Evolutionary conservation across 129 eudicot species (phyloP).

Genomic region (Ambrosia artemisiifolia): DNA sequence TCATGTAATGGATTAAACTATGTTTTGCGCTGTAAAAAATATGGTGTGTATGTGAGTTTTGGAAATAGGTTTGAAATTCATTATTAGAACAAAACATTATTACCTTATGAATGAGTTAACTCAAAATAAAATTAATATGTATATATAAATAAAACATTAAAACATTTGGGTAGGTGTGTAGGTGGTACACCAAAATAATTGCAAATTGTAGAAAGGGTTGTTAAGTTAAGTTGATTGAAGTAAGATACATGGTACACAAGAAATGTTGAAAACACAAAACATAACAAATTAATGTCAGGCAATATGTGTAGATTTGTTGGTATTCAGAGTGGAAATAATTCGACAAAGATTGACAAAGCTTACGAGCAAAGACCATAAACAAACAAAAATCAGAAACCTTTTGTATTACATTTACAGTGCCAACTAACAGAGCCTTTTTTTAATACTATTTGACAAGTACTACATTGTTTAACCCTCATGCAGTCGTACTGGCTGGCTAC

Average conservation of each 20-base stretch:
- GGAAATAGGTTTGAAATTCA: no score
- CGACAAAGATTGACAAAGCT: slow-evolving; percentile 18
- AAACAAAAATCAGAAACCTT: slow-evolving; percentile 38
- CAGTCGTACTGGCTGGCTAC: slow-evolving; percentile 6
- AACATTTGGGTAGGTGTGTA: slow-evolving; percentile 10
- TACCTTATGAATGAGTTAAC: no score
- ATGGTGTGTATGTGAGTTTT: no score
- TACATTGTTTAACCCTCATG: slow-evolving; percentile 13
- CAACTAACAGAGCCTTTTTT: slow-evolving; percentile 25
- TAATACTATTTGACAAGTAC: slow-evolving; percentile 25
- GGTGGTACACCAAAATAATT: slow-evolving; percentile 24
- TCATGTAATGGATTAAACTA: no score
- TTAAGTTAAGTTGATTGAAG: slow-evolving; percentile 26
- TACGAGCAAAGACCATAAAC: slow-evolving; percentile 29
- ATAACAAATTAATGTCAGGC: slow-evolving; percentile 18
- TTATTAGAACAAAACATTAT: no score
- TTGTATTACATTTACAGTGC: slow-evolving; percentile 37
- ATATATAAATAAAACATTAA: background rate
- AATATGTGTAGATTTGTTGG: slow-evolving; percentile 14
- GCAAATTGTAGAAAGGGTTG: background rate
- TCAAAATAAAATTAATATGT: background rate
- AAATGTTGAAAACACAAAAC: slow-evolving; percentile 20
- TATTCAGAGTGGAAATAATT: slow-evolving; percentile 20
- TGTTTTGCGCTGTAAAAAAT: no score
- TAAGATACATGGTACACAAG: slow-evolving; percentile 26